Evolutionary conservation across 2,329 filamentous ascomycete genomes (phyloP).

Genomic region (Fusarium sambucinum): DNA sequence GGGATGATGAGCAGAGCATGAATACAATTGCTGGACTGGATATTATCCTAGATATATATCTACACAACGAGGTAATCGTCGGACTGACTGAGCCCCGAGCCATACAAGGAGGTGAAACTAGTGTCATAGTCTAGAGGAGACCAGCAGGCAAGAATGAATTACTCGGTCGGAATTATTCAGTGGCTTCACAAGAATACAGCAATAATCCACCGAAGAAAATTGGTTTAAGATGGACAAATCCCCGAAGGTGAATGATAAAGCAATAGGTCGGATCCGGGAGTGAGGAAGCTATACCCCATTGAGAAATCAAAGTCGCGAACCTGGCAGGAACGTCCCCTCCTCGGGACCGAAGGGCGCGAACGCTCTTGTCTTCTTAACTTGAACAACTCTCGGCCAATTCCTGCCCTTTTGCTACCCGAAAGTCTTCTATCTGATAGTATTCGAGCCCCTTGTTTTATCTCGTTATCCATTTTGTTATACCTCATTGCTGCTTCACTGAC

Average conservation of each 20-base stretch:
- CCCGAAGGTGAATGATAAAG: conserved; percentile 18
- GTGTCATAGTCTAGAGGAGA: conserved; percentile 10
- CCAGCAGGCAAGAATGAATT: conserved; percentile 4
- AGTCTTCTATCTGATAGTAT: neutral
- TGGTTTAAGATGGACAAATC: conserved; percentile 18
- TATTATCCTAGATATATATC: conserved; percentile 34
- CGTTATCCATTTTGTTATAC: neutral
- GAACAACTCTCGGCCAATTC: conserved; percentile 19
- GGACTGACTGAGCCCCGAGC: conserved; percentile 27
- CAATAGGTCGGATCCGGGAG: conserved; percentile 39
- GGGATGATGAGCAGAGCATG: neutral
- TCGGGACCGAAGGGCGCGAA: conserved; percentile 46
- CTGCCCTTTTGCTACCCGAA: conserved; percentile 14
- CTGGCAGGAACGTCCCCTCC: conserved; percentile 21
- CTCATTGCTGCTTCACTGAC: neutral
- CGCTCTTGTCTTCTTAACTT: conserved; percentile 16
- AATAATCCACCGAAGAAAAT: conserved; percentile 12
- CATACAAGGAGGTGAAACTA: conserved; percentile 13
- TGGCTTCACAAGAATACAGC: neutral
- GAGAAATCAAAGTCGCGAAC: conserved; percentile 22
- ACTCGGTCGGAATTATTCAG: conserved; percentile 6
- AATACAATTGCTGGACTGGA: conserved; percentile 16
- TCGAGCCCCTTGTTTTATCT: neutral
- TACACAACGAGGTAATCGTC: conserved; percentile 21
- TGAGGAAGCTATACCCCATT: conserved; percentile 37